These are phyloP conservation scores for Creolimax fragrantissima DNA, from an alignment of 78 protist species.

Conservation along the genomic window DNA sequence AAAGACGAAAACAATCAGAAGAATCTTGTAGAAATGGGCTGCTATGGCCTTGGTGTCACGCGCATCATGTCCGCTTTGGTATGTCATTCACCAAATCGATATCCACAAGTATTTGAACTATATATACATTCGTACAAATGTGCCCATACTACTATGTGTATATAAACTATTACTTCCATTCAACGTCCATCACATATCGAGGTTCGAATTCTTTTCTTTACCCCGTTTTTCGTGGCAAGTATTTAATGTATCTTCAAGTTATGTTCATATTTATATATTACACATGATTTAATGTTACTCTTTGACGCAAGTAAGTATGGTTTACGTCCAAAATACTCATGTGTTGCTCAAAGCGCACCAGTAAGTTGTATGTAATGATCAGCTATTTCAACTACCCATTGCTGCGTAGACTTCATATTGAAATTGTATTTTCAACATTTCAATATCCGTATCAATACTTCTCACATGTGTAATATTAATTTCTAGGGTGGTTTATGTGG, in stretches of 20 bases:
- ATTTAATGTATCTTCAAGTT: background rate
- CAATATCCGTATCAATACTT: no score
- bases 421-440: no score
- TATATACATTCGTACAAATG: background rate
- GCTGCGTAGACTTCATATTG: no score
- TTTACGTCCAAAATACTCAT: no score
- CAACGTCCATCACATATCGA: background rate
- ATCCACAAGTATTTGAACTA: background rate
- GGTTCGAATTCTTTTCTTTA: background rate
- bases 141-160: background rate
- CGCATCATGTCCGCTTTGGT: background rate
- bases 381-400: no score
- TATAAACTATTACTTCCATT: background rate
- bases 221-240: background rate
- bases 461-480: no score
- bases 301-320: no score
- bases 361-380: no score
- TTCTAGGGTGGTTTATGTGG: background rate
- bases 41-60: conserved; percentile 9
- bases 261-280: no score
- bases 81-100: background rate
- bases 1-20: background rate
- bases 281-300: no score
- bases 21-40: background rate
- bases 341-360: no score